phyloP scores from a whole-genome alignment of 257 asterid species.

The Voacanga thouarsii region DNA sequence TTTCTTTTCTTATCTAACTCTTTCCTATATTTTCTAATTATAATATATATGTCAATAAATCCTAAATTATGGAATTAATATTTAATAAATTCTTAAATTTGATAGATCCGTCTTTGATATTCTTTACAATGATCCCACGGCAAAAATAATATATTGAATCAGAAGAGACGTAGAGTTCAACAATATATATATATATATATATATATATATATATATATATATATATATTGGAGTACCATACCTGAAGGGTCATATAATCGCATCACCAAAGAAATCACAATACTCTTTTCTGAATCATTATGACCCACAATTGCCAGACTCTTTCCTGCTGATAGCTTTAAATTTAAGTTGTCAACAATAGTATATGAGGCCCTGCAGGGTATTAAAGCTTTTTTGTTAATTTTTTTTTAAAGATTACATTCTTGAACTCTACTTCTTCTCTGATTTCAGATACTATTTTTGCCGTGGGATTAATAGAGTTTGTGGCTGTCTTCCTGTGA shows the following conservation, averaged over 20 bases:
- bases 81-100: too few species aligned
- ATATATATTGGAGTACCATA: conserved; percentile 11
- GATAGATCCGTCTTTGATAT: too few species aligned
- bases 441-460: conserved; percentile 23
- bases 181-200: too few species aligned
- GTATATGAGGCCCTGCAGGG: conserved; percentile 50
- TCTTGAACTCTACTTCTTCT: conserved; percentile 50
- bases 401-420: conserved; percentile 44
- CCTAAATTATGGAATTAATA: too few species aligned
- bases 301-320: conserved; percentile 61
- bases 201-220: too few species aligned
- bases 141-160: too few species aligned
- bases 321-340: conserved; percentile 40
- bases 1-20: too few species aligned
- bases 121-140: too few species aligned
- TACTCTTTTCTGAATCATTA: conserved; percentile 62
- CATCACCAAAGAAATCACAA: conserved; percentile 42
- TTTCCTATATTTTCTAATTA: too few species aligned
- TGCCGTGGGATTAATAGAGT: conserved; percentile 33
- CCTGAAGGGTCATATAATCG: conserved; percentile 61
- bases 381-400: too few species aligned
- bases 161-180: too few species aligned
- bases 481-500: conserved; percentile 35
- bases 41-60: too few species aligned
- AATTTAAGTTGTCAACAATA: conserved; percentile 33